phyloP scores from a whole-genome alignment of 495 filamentous ascomycete species.

The Entonaema liquescens region DNA sequence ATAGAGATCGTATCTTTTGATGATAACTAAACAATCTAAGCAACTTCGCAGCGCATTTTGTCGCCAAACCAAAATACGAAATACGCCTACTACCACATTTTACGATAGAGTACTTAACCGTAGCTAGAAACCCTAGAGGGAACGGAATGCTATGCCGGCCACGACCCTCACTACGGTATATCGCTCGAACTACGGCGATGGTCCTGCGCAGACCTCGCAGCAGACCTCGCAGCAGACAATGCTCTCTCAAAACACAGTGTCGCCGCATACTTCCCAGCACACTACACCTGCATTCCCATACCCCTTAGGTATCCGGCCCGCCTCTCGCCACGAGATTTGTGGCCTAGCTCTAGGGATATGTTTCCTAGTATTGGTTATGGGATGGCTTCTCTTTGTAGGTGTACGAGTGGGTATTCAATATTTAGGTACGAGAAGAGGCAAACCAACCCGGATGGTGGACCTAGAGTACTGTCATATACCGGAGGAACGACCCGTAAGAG shows the following conservation, averaged over 20 bases:
- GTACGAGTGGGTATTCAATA: neutral
- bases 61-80: slow-evolving; percentile 14
- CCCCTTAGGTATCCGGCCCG: neutral
- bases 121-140: neutral
- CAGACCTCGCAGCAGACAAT: slow-evolving; percentile 1
- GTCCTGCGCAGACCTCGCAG: neutral
- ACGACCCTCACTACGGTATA: neutral
- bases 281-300: neutral
- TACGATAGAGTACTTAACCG: neutral
- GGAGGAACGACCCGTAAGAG: neutral
- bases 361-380: slow-evolving; percentile 23
- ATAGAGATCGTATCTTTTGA: neutral
- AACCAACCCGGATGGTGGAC: neutral
- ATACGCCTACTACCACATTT: neutral
- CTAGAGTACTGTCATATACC: slow-evolving; percentile 1
- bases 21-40: slow-evolving; percentile 20
- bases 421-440: neutral
- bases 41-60: slow-evolving; percentile 18
- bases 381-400: slow-evolving; percentile 20
- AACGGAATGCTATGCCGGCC: slow-evolving; percentile 10
- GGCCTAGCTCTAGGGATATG: slow-evolving; percentile 24
- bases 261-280: slow-evolving; percentile 3
- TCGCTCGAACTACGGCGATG: neutral
- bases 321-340: slow-evolving; percentile 20
- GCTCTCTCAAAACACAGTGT: neutral